Evolutionary conservation across 75 land plant species (phyloP), one percentile per base, ranked within the genome.

Genomic region (Chamaecyparis obtusa): DNA sequence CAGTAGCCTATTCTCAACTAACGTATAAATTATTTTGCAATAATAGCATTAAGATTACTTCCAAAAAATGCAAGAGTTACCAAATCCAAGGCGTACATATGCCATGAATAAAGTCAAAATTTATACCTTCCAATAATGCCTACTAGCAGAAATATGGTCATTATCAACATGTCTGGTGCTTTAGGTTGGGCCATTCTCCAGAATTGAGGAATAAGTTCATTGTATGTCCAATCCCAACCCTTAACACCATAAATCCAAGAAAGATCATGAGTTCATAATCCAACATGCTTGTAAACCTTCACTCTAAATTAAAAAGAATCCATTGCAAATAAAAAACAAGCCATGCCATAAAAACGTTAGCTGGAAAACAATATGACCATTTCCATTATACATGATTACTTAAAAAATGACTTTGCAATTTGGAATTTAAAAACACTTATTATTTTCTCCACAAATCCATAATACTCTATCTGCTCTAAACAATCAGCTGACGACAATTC

Each of bases 91-190:
- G 27, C n/a, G 44, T 37, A 37, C 9, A 21, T 44, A 81, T 44
- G 27, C 35, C 14, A 84, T 17, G n/a, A 33, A 84, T 33, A 14
- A 84, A 5, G 24, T 17, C 14, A 15, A 41, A 57, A 79, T 41
- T 72, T 17, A 55, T 89, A 93, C 94, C 94, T 92, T 54, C 92
- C 93, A 37, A 93, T 57, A 77, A 89, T 89, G 83, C 94, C 93
- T 80, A 92, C 83, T 81, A 93, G 86, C 75, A 89, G 69, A 46
- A 93, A 41, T 76, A 90, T 60, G 10, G 90, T 88, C 36, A 86
- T 69, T 37, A 88, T 85, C 39, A 87, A 44, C 72, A 17, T 57
- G 9, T 88, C 87, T 51, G 41, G 10, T 10, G 46, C 43, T 57
- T 75, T 86, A 44, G 88, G 86, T 71, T 93, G 85, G 84, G 91